Conservation (phyloP, 1,284 basidiomycete genomes). For the Cryptococcus sp. region DNA sequence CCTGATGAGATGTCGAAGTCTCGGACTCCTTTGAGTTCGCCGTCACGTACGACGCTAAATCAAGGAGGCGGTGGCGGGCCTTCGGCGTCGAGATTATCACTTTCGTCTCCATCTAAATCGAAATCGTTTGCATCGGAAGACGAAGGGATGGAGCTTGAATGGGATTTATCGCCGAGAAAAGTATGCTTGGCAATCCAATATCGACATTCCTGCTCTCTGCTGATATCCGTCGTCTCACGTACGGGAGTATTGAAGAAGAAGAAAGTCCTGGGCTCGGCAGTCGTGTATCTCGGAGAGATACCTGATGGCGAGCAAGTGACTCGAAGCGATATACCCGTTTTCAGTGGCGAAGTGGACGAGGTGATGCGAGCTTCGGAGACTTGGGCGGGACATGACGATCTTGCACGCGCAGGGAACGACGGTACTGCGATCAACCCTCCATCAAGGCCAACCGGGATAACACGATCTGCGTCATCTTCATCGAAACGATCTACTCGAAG, state of each 20-base stretch:
- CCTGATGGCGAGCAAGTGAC: constrained; percentile 29
- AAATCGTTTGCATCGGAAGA: not conserved
- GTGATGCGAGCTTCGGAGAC: constrained; percentile 20
- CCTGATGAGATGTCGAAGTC: not conserved
- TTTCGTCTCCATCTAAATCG: constrained; percentile 2
- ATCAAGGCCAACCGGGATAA: not conserved
- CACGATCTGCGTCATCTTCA: not conserved
- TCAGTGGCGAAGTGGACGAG: constrained; percentile 37
- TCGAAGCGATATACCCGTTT: constrained; percentile 38
- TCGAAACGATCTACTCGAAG: constrained; percentile 6
- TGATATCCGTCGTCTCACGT: constrained; percentile 40
- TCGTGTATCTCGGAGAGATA: constrained; percentile 37
- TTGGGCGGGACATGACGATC: not conserved
- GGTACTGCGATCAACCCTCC: not conserved
- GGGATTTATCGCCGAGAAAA: constrained; percentile 6
- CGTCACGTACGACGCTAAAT: too few species aligned
- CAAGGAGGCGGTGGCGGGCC: too few species aligned
- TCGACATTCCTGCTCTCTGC: constrained; percentile 48
- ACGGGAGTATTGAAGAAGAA: constrained; percentile 43
- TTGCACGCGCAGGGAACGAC: not conserved
- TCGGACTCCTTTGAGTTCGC: too few species aligned
- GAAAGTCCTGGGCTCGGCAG: constrained; percentile 37
- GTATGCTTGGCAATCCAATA: constrained; percentile 46
- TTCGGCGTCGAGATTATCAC: not conserved
- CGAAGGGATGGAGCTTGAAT: constrained; percentile 14